Base-by-base conservation (phyloP, 176 grass and related monocot species). In the Aegilops sharonensis region DNA sequence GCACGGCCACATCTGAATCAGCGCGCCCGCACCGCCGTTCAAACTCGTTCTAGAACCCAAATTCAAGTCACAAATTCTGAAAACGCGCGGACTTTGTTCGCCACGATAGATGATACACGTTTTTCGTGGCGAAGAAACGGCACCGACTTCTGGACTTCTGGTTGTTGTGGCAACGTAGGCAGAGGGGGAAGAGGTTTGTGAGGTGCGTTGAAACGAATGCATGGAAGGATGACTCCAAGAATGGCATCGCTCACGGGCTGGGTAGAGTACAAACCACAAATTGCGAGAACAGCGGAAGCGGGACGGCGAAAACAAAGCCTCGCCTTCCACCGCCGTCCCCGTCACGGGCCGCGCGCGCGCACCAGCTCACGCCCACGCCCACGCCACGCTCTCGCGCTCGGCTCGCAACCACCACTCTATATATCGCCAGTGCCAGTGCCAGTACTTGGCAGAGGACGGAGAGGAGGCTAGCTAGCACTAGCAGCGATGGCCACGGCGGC, bases 271-370 rank as follows among this genome's bases (percentile, higher is more conserved):
- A 84, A 91, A 63, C 0, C 29, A 23, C 68, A 23, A 39, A 64
- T 67, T 21, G 56, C 56, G 56, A 59, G 20, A 18, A 10, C 36
- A 91, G 61, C 52, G 29, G 60, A 50, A 2, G 50, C 9, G 64
- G 12, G 81, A 77, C 62, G 72, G 81, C 9, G 75, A 64, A 81
- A 88, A 70, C 62, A 79, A 88, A 66, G 72, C n/a, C 75, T 11
- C 62, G 18, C n/a, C 10, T 3, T 0, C 43, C 69, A 24, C 83
- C 83, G 36, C 82, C 81, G 67, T 90, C 75, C 54, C 45, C 64
- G 78, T 88, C 90, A 92, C 90, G 93, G 93, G 90, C 78, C 79
- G 78, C 82, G 10, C 82, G 36, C 36, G n/a, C 31, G 31, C 8
- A 52, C 78, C 78, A 83, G 72, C 83, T 82, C 90, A 83, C 75